Evolutionary conservation across 257 asterid species (phyloP), one percentile per base, ranked within the genome.

Genomic region (Jacaranda mimosifolia): DNA sequence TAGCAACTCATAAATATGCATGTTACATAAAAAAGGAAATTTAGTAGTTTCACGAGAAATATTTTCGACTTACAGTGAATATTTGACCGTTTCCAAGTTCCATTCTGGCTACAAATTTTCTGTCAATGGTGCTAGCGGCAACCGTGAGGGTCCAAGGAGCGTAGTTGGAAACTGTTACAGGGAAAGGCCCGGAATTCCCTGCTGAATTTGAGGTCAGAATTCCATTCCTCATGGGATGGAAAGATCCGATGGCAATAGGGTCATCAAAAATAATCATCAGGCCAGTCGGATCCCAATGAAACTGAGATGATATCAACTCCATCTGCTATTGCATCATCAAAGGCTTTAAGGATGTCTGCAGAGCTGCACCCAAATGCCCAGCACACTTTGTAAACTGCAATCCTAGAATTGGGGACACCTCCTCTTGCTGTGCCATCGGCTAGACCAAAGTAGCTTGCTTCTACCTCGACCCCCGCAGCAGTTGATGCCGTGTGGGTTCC

Each of bases 301-400:
- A 91, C 83, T 0, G 91, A 89, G 45, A 91, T 86, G 51, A 91
- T 77, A 73, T 91, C 92, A 35, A 91, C 97, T 38, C 94, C 91
- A 56, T 91, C 97, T 0, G 94, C 93, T 9, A 91, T 91, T 38
- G 93, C 94, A 78, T 91, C 94, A 63, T 91, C 94, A 26, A 91
- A 91, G 39, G 91, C 97, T 76, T 87, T 87, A 18, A 91, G 89
- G 59, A 89, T 85, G 69, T 89, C 90, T 0, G 96, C 87, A n/a
- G 68, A 70, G 45, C 74, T 67, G 49, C 88, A 85, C 1, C 89
- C 92, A 12, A 26, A 62, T 1, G 77, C 14, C 93, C 91, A 90
- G 56, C 96, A 86, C 9, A 85, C 89, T 77, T 90, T 88, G 86
- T 90, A 88, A 8, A 82, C 79, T 1, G 91, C 92, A 15, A 88